Percentiles rank a stretch among this genome's conserved stretches.
Evolutionary conservation across 2,329 filamentous ascomycete genomes (phyloP).

Genomic region (Hypoxylon sp.): DNA sequence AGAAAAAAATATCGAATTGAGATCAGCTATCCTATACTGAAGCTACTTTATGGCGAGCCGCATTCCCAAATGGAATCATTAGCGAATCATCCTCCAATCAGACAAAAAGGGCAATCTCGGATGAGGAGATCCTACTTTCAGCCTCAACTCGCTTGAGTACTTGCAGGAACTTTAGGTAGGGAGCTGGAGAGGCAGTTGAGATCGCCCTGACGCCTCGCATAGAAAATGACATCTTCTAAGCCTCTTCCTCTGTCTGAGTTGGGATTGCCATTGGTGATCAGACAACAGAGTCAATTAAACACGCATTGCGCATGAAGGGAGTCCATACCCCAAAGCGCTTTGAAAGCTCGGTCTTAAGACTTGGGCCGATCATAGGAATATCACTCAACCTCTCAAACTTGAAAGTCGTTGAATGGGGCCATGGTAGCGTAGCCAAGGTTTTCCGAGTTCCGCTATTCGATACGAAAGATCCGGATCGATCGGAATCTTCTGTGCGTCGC

Average conservation of each 20-base stretch:
- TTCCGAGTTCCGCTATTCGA: slow-evolving; percentile 34
- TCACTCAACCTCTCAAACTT: slow-evolving; percentile 36
- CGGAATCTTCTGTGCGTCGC: slow-evolving; percentile 42
- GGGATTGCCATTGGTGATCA: slow-evolving; percentile 13
- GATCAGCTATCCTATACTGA: slow-evolving; percentile 5
- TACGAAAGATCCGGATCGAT: slow-evolving; percentile 47
- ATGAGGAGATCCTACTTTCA: slow-evolving; percentile 45
- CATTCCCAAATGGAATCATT: slow-evolving; percentile 1
- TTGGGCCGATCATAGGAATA: slow-evolving; percentile 44
- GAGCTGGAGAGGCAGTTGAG: background rate
- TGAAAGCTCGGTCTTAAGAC: slow-evolving; percentile 26
- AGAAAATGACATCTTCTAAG: slow-evolving; percentile 6
- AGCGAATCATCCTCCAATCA: slow-evolving; percentile 41
- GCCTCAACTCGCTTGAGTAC: slow-evolving; percentile 44
- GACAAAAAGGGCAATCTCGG: slow-evolving; percentile 24
- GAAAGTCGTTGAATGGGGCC: slow-evolving; percentile 22
- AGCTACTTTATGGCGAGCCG: slow-evolving; percentile 15
- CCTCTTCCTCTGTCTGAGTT: slow-evolving; percentile 5
- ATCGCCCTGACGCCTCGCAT: slow-evolving; percentile 16
- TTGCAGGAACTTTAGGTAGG: slow-evolving; percentile 31
- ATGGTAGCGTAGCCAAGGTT: slow-evolving; percentile 28
- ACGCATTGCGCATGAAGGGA: slow-evolving; percentile 31
- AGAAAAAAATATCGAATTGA: slow-evolving; percentile 8
- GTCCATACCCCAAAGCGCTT: slow-evolving; percentile 13
- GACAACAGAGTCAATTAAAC: slow-evolving; percentile 9